phyloP scores from a whole-genome alignment of 345 rosid species.

The Raphanus sativus region DNA sequence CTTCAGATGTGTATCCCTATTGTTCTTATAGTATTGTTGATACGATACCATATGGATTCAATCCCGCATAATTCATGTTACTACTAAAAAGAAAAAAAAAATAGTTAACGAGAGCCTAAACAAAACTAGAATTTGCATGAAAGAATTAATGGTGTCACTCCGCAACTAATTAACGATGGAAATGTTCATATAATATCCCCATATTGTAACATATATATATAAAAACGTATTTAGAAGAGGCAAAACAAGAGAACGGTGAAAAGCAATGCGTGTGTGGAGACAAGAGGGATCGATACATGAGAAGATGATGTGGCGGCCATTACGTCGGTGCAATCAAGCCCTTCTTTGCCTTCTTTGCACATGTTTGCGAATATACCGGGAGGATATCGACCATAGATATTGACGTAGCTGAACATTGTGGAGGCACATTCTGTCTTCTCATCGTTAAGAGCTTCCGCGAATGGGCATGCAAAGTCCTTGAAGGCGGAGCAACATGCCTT shows the following conservation, averaged over 20 bases:
- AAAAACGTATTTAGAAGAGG: not conserved
- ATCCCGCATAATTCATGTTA: not conserved
- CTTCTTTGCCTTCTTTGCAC: slow-evolving; percentile 59
- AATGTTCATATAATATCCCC: not conserved
- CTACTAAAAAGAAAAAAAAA: not conserved
- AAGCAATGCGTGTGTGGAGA: slow-evolving; percentile 4
- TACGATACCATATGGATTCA: not conserved
- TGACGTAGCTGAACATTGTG: slow-evolving; percentile 87
- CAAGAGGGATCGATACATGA: slow-evolving; percentile 31
- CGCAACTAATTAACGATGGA: not conserved
- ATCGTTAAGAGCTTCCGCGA: slow-evolving; percentile 50
- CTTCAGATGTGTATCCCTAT: not conserved
- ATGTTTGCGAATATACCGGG: slow-evolving; percentile 75
- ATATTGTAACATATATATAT: not conserved
- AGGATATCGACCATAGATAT: slow-evolving; percentile 72
- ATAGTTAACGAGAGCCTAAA: not conserved
- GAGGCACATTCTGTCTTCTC: slow-evolving; percentile 54
- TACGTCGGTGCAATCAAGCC: slow-evolving; percentile 51
- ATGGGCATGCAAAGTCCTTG: slow-evolving; percentile 66
- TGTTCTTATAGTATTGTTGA: not conserved
- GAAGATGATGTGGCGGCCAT: not conserved
- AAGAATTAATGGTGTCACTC: not conserved
- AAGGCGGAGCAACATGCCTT: slow-evolving; percentile 55
- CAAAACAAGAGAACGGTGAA: not conserved
- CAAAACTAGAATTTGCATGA: not conserved